These are phyloP conservation scores for Alternaria angustiovoidea DNA, from an alignment of 2,329 filamentous ascomycete genomes.

Conservation along the genomic window DNA sequence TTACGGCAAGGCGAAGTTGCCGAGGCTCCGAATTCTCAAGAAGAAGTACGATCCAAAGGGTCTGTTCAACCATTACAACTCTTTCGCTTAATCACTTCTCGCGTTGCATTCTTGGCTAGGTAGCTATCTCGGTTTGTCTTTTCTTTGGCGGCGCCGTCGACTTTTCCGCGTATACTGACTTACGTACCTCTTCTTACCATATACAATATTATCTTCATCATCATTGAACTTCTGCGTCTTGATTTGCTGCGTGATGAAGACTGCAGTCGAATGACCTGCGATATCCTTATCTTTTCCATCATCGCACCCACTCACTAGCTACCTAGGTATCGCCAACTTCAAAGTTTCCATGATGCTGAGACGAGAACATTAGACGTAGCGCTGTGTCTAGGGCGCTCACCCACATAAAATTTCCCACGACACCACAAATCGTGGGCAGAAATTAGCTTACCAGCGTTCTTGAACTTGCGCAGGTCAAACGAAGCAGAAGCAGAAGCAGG, in stretches of 20 bases:
- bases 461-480: neutral
- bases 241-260: neutral
- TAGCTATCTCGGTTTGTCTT: neutral
- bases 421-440: neutral
- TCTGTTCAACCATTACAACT: neutral
- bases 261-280: neutral
- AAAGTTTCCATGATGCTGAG: no score
- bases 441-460: neutral
- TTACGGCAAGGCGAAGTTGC: conserved; percentile 43
- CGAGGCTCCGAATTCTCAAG: conserved; percentile 41
- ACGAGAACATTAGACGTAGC: no score
- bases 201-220: neutral
- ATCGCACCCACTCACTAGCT: neutral
- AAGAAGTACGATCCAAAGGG: conserved; percentile 39
- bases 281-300: neutral
- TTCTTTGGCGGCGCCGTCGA: neutral
- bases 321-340: neutral
- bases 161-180: neutral
- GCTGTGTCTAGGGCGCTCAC: neutral
- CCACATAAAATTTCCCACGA: neutral
- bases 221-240: neutral
- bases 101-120: neutral
- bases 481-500: neutral
- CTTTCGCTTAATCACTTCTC: neutral
- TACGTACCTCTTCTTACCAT: neutral